phyloP scores from a whole-genome alignment of 2,329 filamentous ascomycete species.

The Penicillium nordicum region DNA sequence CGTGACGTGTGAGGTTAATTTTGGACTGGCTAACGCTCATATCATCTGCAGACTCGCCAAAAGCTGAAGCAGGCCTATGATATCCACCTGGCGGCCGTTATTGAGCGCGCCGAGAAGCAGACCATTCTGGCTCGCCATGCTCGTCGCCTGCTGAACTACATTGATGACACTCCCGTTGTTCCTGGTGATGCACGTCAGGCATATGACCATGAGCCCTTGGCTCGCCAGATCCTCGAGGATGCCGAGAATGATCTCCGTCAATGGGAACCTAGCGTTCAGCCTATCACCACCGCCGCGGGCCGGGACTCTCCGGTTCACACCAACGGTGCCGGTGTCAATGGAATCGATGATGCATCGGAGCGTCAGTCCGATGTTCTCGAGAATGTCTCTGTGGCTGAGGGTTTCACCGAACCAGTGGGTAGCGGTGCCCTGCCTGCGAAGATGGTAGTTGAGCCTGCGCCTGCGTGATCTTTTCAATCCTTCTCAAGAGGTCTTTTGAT shows the following conservation, averaged over 20 bases:
- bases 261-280: slow-evolving; percentile 62
- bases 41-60: slow-evolving; percentile 69
- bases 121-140: slow-evolving; percentile 90
- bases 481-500: not conserved
- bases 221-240: slow-evolving; percentile 83
- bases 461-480: not conserved
- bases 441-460: slow-evolving; percentile 15
- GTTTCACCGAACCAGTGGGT: slow-evolving; percentile 6
- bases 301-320: slow-evolving; percentile 18
- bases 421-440: slow-evolving; percentile 14
- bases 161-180: slow-evolving; percentile 86
- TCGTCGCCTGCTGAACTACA: slow-evolving; percentile 73
- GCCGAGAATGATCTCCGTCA: slow-evolving; percentile 81
- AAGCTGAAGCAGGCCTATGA: slow-evolving; percentile 96
- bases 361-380: slow-evolving; percentile 7
- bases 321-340: not conserved
- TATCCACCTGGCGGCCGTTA: slow-evolving; percentile 80
- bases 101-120: slow-evolving; percentile 96
- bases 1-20: not conserved
- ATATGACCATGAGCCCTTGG: slow-evolving; percentile 65
- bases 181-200: slow-evolving; percentile 73
- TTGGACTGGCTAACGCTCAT: slow-evolving; percentile 4
- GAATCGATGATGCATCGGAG: slow-evolving; percentile 3
- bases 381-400: slow-evolving; percentile 1
- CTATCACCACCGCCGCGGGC: slow-evolving; percentile 50